Evolutionary conservation across 2,329 filamentous ascomycete genomes (phyloP), one percentile per base, ranked within the genome.

Genomic region (Xylaria sp.): DNA sequence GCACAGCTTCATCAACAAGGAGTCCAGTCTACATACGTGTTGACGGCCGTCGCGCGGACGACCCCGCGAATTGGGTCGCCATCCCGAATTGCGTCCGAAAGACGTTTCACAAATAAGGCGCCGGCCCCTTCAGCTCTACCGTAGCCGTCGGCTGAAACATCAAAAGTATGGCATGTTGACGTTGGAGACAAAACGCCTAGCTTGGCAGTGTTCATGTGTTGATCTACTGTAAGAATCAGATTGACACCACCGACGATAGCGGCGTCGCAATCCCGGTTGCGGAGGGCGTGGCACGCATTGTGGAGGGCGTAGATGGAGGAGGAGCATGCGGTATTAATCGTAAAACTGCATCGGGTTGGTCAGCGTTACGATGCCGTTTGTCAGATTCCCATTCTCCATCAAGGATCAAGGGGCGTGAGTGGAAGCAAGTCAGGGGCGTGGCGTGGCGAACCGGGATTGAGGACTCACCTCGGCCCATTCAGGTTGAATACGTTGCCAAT

Each of bases 401-500:
- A 13, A 17, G 13, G n/a, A n/a, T n/a, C n/a, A n/a, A n/a, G n/a
- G n/a, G 53, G 53, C 53, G 36, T 55, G 53, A 55, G 27, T 36
- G 53, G 53, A 50, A 33, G 20, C 15, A 55, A 55, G 20, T 15
- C 53, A 29, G 36, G 53, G 53, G 53, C 5, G 29, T 55, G 36
- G 36, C 53, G 53, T 44, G n/a, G 42, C 20, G 17, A 42, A n/a
- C 38, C 31, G 33, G 33, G 45, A 17, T 44, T 38, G 76, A 73
- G 0, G 27, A 45, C 36, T 56, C 17, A 71, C 68, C 73, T 72
- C 47, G 73, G 74, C 0, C 81, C 80, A 20, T 74, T 73, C 5
- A 82, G 67, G 71, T 81, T 76, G 60, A 81, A 81, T 22, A 76
- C 68, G 66, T 82, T 73, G 1, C 74, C 74, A 39, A 82, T 77